phyloP scores from a whole-genome alignment of 805 yeast genomes.

The Metschnikowia lunata region DNA sequence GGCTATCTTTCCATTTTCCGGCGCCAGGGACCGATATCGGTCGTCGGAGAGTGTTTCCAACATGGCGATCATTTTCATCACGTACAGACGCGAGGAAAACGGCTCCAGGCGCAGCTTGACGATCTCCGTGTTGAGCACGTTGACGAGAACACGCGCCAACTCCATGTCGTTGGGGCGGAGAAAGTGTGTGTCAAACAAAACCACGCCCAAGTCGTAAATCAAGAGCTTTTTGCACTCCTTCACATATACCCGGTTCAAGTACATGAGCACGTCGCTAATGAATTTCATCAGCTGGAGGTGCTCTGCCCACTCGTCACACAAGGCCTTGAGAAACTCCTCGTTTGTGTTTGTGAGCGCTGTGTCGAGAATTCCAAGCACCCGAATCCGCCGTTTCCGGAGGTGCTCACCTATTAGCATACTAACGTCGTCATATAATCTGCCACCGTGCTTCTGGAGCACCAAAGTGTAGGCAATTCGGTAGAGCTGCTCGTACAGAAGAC shows the following conservation, averaged over 20 bases:
- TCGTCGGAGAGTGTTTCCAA: constrained; percentile 57
- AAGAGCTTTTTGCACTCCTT: constrained; percentile 60
- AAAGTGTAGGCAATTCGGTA: constrained; percentile 75
- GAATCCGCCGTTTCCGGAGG: constrained; percentile 26
- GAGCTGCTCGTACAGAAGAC: constrained; percentile 74
- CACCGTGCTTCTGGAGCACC: constrained; percentile 68
- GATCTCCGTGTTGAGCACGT: constrained; percentile 51
- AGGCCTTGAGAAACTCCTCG: constrained; percentile 33
- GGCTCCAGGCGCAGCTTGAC: constrained; percentile 49
- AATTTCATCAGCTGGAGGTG: constrained; percentile 70
- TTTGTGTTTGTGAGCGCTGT: constrained; percentile 13
- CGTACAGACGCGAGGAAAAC: constrained; percentile 51
- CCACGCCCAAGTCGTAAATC: constrained; percentile 70
- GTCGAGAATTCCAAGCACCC: constrained; percentile 18
- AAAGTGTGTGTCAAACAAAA: constrained; percentile 57
- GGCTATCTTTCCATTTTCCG: constrained; percentile 13
- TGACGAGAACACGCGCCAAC: constrained; percentile 49
- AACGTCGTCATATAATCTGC: constrained; percentile 59
- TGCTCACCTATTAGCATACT: constrained; percentile 44
- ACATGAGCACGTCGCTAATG: constrained; percentile 81
- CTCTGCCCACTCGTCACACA: constrained; percentile 59
- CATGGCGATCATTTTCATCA: constrained; percentile 65
- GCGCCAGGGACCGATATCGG: constrained; percentile 15
- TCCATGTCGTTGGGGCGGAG: constrained; percentile 46
- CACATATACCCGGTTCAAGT: constrained; percentile 80